Evolutionary conservation across 805 yeast genomes (phyloP), one percentile per base, ranked within the genome.

Genomic region (Candida dajiaensis): DNA sequence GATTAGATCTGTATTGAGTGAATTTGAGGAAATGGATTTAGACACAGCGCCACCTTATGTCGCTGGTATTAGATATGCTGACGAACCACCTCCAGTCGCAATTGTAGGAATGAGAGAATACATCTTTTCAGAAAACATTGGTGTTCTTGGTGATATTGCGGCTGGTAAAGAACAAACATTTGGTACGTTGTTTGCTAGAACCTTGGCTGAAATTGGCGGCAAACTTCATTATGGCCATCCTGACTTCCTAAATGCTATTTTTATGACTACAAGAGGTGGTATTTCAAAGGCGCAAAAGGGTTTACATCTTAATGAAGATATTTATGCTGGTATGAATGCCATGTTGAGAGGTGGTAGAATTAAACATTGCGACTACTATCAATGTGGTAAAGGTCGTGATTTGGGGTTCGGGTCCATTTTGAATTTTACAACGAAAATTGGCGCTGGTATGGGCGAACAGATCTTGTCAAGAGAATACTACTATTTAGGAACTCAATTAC

Each of bases 391-490:
- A 64, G 98, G 98, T 0, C 76, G 98, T 64, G 98, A 92, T 69
- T 69, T 92, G 46, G 98, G 98, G 3, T 92, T 92, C 67, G 85
- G 89, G 1, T 87, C 97, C 0, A 89, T 92, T 53, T 71, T 92
- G 55, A 92, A 90, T 61, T 92, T 92, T 70, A 92, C 97, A 0
- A 85, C 96, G 2, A 92, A 92, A 68, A 90, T 92, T 62, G 98
- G 98, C 3, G 94, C 96, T 38, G 98, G 98, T 43, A 92, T 92
- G 98, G 98, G 98, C 9, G 98, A 92, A 63, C 98, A 92, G 64
- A 77, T 90, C 64, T 68, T 92, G 29, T 88, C 96, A 6, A 76
- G 98, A 58, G 98, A 92, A 59, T 89, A 90, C 66, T 92, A 83
- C 63, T 89, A 87, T 65, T 65, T 92, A 50, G 97, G 98, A 2